Evolutionary conservation across 805 yeast genomes (phyloP).

Genomic region (Lipomyces yamanashiensis): DNA sequence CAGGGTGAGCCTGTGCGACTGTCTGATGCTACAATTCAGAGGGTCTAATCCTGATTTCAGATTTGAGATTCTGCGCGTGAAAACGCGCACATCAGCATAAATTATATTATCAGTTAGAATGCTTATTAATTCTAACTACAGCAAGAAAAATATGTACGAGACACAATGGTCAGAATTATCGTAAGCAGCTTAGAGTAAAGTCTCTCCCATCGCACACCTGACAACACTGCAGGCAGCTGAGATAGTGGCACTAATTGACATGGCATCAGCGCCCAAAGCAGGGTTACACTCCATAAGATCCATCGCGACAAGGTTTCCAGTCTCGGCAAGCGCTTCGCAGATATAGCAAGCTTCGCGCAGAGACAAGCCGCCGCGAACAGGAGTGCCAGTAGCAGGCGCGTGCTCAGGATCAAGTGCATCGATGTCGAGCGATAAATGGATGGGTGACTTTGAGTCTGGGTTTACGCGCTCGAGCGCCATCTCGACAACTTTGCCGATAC

Average conservation of each 20-base stretch:
- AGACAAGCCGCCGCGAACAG: conserved; percentile 94
- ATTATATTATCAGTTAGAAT: too few relatives aligned
- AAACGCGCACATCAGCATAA: too few relatives aligned
- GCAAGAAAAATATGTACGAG: too few relatives aligned
- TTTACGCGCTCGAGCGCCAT: conserved; percentile 83
- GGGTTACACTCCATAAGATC: conserved; percentile 97
- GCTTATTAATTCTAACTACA: too few relatives aligned
- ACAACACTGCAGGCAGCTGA: conserved; percentile 89
- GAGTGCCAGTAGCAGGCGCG: conserved; percentile 97
- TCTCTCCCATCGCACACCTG: conserved; percentile 93
- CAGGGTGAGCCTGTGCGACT: too few relatives aligned
- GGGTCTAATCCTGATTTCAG: too few relatives aligned
- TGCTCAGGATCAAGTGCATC: conserved; percentile 94
- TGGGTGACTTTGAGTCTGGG: conserved; percentile 72
- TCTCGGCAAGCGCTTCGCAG: conserved; percentile 88
- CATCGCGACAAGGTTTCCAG: conserved; percentile 84
- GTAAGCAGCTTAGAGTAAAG: conserved; percentile 56
- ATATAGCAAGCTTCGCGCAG: conserved; percentile 91
- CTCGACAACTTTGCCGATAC: conserved; percentile 87
- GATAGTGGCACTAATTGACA: conserved; percentile 80
- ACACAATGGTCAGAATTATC: too few relatives aligned
- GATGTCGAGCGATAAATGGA: conserved; percentile 91
- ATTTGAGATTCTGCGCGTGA: too few relatives aligned
- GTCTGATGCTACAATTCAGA: too few relatives aligned
- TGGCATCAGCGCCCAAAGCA: conserved; percentile 74